Evolutionary conservation across 2,329 filamentous ascomycete species (phyloP), one percentile per base, ranked within the genome.

Genomic region (Exophiala oligosperma): DNA sequence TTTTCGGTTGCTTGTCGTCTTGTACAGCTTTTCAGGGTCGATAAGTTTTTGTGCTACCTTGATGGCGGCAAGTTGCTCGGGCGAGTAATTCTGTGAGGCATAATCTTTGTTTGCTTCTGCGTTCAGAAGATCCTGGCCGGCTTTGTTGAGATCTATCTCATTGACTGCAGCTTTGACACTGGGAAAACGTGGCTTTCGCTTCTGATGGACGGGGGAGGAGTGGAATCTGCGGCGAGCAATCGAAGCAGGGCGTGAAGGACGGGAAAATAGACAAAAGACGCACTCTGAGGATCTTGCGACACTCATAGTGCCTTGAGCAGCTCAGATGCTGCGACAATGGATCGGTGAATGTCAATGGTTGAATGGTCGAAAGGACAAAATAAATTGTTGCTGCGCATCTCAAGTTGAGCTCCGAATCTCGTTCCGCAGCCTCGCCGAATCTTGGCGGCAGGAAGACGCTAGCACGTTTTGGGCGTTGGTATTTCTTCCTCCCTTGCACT

Each of bases 11-110:
- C 81, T 64, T 89, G 35, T 84, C 79, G 56, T 48, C 21, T 58
- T 52, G 43, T 87, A 80, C 70, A 97, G 72, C 73, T 97, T 91
- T 64, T 85, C 79, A 8, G 87, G 78, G 70, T 89, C 82, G 71
- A 97, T 86, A 65, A 89, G 85, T 61, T 82, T 77, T 75, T 97
- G 92, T 67, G 88, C 92, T 49, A 89, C 89, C 75, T 89, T 81
- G 71, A 97, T 85, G 57, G 92, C 91, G 56, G 84, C 85, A 66
- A 95, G 80, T 77, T 97, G 93, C 71, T 88, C 85, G 14, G 87
- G 81, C 0, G 91, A 90, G 79, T 96, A 97, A 67, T 83, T 83
- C 21, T 75, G 69, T 59, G 56, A 48, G 21, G 49, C 11, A 17
- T 32, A 7, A 26, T 47, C 59, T 58, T 62, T 48, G 52, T 54